These are phyloP conservation scores for Eucalyptus polybractea DNA, from an alignment of 345 rosid genomes.

Conservation along the genomic window DNA sequence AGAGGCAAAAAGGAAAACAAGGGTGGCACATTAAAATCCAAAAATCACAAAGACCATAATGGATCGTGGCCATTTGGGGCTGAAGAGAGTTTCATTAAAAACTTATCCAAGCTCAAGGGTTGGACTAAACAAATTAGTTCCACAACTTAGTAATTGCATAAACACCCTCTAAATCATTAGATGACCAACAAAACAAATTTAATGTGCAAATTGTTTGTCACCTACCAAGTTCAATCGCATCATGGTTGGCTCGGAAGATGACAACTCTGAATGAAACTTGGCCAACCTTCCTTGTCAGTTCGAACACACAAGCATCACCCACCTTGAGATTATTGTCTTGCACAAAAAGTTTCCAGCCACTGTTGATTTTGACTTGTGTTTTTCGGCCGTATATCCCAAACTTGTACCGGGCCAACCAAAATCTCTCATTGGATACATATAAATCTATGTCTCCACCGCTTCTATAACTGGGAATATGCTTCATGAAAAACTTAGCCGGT, in stretches of 20 bases:
- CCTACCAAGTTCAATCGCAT: not conserved
- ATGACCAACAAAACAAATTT: not conserved
- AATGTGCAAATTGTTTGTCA: not conserved
- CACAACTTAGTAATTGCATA: not conserved
- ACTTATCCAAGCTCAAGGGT: not conserved
- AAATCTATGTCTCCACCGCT: not conserved
- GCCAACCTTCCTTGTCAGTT: not conserved
- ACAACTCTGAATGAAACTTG: not conserved
- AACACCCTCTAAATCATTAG: not conserved
- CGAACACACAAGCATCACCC: constrained; percentile 10
- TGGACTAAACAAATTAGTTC: not conserved
- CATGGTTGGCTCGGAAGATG: not conserved
- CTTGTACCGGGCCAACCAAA: not conserved
- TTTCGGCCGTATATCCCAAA: not conserved
- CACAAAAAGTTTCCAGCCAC: constrained; percentile 8
- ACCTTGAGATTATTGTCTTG: not conserved
- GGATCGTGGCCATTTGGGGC: not conserved
- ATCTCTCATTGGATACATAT: not conserved
- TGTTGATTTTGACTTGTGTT: not conserved
- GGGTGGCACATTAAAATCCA: not conserved
- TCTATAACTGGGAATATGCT: not conserved
- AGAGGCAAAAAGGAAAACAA: not conserved
- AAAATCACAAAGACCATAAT: not conserved
- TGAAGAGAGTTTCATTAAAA: not conserved
- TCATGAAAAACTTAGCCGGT: not conserved